phyloP scores from a whole-genome alignment of 164 flowering plant genomes.

The Chloranthus sessilifolius region DNA sequence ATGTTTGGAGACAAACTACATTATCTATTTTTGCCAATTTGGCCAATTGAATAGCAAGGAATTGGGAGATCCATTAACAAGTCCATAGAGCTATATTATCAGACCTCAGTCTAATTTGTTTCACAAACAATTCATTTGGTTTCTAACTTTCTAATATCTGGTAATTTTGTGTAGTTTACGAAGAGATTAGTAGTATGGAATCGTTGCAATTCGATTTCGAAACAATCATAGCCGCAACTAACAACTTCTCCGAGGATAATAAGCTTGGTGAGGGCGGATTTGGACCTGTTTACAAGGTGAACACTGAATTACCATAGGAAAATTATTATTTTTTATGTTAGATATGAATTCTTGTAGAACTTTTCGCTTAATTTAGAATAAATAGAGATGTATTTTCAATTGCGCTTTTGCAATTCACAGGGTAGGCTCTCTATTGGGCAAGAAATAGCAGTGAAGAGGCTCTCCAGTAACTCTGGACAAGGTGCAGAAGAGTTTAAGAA shows the following conservation, averaged over 20 bases:
- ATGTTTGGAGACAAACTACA: not conserved
- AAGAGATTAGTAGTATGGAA: too few species aligned
- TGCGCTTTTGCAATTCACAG: slow-evolving; percentile 9
- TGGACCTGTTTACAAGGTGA: slow-evolving; percentile 44
- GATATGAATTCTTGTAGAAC: too few species aligned
- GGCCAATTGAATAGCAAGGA: too few species aligned
- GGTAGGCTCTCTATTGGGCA: slow-evolving; percentile 25
- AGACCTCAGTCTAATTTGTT: not conserved
- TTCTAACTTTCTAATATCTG: too few species aligned
- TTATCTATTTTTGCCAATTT: too few species aligned
- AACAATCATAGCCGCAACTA: slow-evolving; percentile 22
- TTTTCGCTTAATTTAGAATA: too few species aligned
- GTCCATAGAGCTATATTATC: too few species aligned
- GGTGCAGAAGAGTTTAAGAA: slow-evolving; percentile 35
- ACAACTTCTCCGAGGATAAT: slow-evolving; percentile 29
- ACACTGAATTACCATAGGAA: not conserved
- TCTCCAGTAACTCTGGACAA: slow-evolving; percentile 25
- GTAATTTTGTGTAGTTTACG: too few species aligned
- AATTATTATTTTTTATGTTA: not conserved
- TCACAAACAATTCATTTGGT: too few species aligned
- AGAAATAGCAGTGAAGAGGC: slow-evolving; percentile 42
- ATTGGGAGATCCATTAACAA: too few species aligned
- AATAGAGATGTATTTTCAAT: not conserved
- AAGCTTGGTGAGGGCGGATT: slow-evolving; percentile 46
- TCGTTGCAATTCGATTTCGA: slow-evolving; percentile 15